Percentiles rank a stretch among this genome's conserved stretches.
phyloP scores from a whole-genome alignment of 2,329 filamentous ascomycete species.

The Apiospora saccharicola region DNA sequence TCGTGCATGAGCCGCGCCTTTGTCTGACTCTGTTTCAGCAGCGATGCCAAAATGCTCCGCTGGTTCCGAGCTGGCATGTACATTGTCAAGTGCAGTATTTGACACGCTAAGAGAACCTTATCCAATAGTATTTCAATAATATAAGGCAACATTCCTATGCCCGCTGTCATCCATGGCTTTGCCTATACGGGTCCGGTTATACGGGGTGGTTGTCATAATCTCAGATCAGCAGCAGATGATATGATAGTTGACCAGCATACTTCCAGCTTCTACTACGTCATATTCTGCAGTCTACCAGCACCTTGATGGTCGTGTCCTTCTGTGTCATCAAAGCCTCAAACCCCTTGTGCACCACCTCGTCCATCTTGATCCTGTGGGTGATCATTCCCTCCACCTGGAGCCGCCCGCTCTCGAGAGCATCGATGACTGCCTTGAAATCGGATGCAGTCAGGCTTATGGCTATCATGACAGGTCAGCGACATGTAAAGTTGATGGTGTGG shows the following conservation, averaged over 20 bases:
- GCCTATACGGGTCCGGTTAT: too few relatives aligned
- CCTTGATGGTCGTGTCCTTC: constrained; percentile 69
- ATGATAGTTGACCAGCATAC: not conserved
- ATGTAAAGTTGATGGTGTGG: not conserved
- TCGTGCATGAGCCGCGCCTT: not conserved
- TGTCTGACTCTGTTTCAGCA: not conserved
- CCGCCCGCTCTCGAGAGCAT: constrained; percentile 54
- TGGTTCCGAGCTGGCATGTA: not conserved
- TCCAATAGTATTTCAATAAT: too few relatives aligned
- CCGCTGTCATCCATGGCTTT: too few relatives aligned
- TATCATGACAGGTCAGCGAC: constrained; percentile 25
- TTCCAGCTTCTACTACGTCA: not conserved
- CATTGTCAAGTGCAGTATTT: too few relatives aligned
- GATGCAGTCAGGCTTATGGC: constrained; percentile 44
- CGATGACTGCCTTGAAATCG: constrained; percentile 66
- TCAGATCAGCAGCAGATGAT: not conserved
- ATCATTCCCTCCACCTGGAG: constrained; percentile 66
- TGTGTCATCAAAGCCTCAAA: constrained; percentile 64
- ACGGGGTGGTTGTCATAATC: not conserved
- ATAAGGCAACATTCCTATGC: too few relatives aligned
- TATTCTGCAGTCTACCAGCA: constrained; percentile 55
- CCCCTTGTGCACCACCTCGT: constrained; percentile 63
- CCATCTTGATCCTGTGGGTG: constrained; percentile 62
- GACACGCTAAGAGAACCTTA: too few relatives aligned
- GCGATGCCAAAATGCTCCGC: not conserved